Base-by-base conservation (phyloP, 1,284 basidiomycete species). In the Papiliotrema fonsecae region DNA sequence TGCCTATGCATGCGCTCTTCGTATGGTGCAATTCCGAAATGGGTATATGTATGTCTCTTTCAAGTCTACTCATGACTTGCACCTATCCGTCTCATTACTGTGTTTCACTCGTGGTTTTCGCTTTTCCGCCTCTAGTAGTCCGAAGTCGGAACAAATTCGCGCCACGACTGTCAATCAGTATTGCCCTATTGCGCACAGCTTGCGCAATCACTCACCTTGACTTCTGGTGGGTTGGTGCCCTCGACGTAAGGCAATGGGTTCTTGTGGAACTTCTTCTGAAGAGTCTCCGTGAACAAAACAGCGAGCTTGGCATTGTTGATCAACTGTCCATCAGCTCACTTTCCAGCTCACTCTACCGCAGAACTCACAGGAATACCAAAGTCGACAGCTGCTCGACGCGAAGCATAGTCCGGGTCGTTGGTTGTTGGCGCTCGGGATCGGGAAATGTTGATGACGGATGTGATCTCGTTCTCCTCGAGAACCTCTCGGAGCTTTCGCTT, bases 351-450 rank as follows among this genome's bases (percentile, higher is more conserved):
- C 11, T 14, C 26, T 16, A 32, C 28, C 10, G 30, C 28, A 26
- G 24, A 13, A 62, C 66, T 61, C 45, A 69, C 66, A 30, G 69
- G 70, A 51, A 87, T 77, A 57, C 88, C 90, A 63, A 94, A 94
- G 77, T 93, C 88, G 45, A 93, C 90, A 41, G 89, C 88, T 63
- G 90, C 92, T 59, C 89, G 55, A 63, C 90, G 82, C 47, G 96
- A 92, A 37, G 97, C 93, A 65, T 98, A 99, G 69, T 98, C 92
- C 75, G 97, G 90, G 72, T 98, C 94, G 19, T 84, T 78, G 24
- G 85, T 83, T 60, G 85, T 83, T 43, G 77, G 78, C 26, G 86
- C 94, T 14, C 93, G 83, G 55, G 82, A 77, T 65, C 85, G 83
- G 18, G 94, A 87, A 42, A 99, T 80, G 77, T 98, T 97, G 76